Conservation (phyloP, 495 filamentous ascomycete species). For the Hapsidospora chrysogenum region DNA sequence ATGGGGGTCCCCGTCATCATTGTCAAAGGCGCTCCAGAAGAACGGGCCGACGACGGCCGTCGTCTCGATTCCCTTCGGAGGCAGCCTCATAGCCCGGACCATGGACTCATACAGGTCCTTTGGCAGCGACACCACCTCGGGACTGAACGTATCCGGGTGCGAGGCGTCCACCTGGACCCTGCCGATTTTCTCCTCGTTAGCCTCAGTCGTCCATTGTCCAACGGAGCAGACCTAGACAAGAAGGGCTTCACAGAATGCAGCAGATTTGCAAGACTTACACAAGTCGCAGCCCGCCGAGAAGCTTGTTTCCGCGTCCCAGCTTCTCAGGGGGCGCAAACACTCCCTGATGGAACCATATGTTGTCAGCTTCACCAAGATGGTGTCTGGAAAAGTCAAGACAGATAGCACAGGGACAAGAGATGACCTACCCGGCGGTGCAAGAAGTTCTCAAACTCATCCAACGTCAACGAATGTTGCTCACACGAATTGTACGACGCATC, state of each 20-base stretch:
- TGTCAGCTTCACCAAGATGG: not conserved
- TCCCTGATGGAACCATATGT: conserved; percentile 17
- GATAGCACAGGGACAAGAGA: not conserved
- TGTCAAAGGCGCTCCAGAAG: conserved; percentile 36
- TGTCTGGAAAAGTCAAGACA: not conserved
- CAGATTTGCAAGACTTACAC: conserved; percentile 29
- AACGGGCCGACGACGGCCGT: conserved; percentile 35
- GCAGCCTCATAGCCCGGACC: conserved; percentile 25
- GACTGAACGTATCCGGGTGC: conserved; percentile 32
- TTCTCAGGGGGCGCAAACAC: conserved; percentile 23
- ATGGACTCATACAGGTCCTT: conserved; percentile 22
- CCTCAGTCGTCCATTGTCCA: no score
- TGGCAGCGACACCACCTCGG: conserved; percentile 24
- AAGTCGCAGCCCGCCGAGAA: conserved; percentile 27
- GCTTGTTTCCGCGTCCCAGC: conserved; percentile 20
- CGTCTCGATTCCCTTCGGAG: conserved; percentile 33
- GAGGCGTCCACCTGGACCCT: conserved; percentile 35
- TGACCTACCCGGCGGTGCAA: conserved; percentile 25
- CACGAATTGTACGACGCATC: conserved; percentile 22
- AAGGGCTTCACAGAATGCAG: no score
- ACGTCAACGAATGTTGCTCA: conserved; percentile 30
- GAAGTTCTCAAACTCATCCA: conserved; percentile 37
- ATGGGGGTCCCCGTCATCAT: conserved; percentile 31
- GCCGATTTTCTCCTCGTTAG: not conserved
- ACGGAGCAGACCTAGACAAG: not conserved